Base-by-base conservation (phyloP, 225 moss, liverwort and hornwort genomes). In the Pseudisothecium myosuroides region DNA sequence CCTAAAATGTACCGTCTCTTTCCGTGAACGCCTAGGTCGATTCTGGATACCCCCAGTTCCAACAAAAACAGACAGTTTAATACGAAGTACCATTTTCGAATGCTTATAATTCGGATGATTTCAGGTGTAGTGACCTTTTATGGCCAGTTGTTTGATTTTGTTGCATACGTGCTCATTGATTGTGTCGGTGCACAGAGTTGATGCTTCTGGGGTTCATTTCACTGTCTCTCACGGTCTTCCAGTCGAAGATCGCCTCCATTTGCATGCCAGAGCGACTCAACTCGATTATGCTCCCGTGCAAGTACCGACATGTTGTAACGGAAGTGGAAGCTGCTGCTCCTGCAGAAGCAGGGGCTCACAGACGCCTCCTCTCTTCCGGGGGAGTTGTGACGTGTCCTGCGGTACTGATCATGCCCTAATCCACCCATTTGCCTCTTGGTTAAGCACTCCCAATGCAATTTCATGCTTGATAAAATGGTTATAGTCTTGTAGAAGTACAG, bases 171-270 rank as follows among this genome's bases (percentile, higher is more conserved):
- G 36, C 21, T 37, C 86, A 55, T 87, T 10, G 41, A 11, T 50
- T 82, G 43, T 68, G 82, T 68, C 63, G 83, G 61, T 41, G 60
- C 83, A 23, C 87, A 99, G 99, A 99, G 92, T 85, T 99, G 92
- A 99, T 99, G 99, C 94, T 99, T n/a, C 85, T 99, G 92, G 99
- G 99, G 41, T 99, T 99, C 91, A 96, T 99, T 82, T 99, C 99
- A 13, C 93, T 99, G 88, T 92, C 96, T 43, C 93, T 99, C 18
- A 96, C 95, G 17, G 99, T 96, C 21, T 94, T 99, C 59, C 97
- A 99, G 83, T 2, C 31, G 77, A 84, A 81, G 72, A 89, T 99
- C 58, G 81, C 95, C 17, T 94, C 94, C 69, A 90, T 97, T 10
- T 97, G 97, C 88, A 96, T 99, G 92, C 90, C 95, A 1, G 92